Evolutionary conservation across 768 basidiomycete genomes (phyloP).

Genomic region (Leucocoprinus sp.): DNA sequence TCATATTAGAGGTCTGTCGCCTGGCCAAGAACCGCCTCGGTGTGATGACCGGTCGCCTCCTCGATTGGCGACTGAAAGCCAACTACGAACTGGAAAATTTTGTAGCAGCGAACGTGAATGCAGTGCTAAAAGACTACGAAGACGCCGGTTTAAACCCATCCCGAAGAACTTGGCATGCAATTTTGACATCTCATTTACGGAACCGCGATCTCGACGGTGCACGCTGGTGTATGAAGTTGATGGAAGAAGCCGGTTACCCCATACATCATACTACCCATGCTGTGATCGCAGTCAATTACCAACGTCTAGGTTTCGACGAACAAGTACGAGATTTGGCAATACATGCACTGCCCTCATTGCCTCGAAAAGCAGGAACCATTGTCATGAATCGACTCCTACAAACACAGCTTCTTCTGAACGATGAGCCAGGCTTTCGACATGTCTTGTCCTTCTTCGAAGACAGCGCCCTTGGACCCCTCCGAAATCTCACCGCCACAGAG

Average conservation of each 20-base stretch:
- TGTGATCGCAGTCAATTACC: conserved; percentile 49
- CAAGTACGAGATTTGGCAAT: conserved; percentile 47
- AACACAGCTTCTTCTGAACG: conserved; percentile 46
- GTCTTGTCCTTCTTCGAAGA: conserved; percentile 42
- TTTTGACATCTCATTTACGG: conserved; percentile 59
- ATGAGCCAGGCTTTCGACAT: conserved; percentile 37
- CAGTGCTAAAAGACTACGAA: conserved; percentile 43
- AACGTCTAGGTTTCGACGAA: conserved; percentile 47
- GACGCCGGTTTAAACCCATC: conserved; percentile 37
- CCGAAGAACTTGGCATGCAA: conserved; percentile 59
- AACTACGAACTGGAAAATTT: conserved; percentile 47
- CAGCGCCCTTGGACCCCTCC: conserved; percentile 5
- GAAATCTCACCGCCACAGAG: neutral
- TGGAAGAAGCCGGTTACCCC: conserved; percentile 49
- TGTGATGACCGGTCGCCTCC: conserved; percentile 42
- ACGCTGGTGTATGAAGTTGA: conserved; percentile 40
- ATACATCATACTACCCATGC: conserved; percentile 53
- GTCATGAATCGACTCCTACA: conserved; percentile 68
- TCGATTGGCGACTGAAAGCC: conserved; percentile 67
- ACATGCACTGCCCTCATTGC: conserved; percentile 34
- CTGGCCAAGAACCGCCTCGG: conserved; percentile 40
- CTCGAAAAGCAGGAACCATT: conserved; percentile 32
- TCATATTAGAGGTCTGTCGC: conserved; percentile 38
- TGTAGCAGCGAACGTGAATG: conserved; percentile 36
- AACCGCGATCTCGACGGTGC: conserved; percentile 57